Evolutionary conservation across 805 yeast species (phyloP), one percentile per base, ranked within the genome.

Genomic region (Blastobotrys terrestris): DNA sequence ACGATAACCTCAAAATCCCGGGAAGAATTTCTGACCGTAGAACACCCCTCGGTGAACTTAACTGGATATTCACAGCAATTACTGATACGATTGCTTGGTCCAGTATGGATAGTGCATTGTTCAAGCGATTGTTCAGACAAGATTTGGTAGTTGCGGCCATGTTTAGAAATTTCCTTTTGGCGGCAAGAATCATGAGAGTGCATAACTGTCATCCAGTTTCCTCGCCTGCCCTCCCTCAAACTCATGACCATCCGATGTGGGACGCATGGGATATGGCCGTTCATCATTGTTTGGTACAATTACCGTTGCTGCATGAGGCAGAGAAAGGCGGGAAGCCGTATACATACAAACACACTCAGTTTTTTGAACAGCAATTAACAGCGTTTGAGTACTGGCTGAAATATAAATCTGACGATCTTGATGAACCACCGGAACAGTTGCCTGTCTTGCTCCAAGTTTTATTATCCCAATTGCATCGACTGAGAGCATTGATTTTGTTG

Each of bases 31-130:
- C 96, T 2, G 99, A 94, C 65, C 78, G 98, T 64, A 77, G 97
- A 56, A 94, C 98, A 0, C 97, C 98, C 0, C 71, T 94, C 44
- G 99, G 99, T 39, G 99, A 94, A 66, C 76, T 94, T 51, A 90
- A 89, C 67, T 94, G 98, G 97, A 92, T 94, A 35, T 94, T 92
- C 69, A 94, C 97, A 1, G 97, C 99, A 1, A 89, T 94, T 41
- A 92, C 98, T 2, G 99, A 94, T 67, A 92, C 98, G 0, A 92
- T 94, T 50, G 99, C 99, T 1, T 94, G 98, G 97, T 88, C 96
- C 0, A 80, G 91, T 2, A 70, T 94, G 39, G 89, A 95, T 2
- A 76, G 96, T 55, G 89, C 95, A 0, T 71, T 94, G 31, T 94
- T 94, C 74, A 92, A 91, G 63, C 78, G 91, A 55, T 73, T 94